Percentiles rank a stretch among this genome's conserved stretches.
Evolutionary conservation across 2,329 filamentous ascomycete species (phyloP).

Genomic region (Ascochyta pisi): DNA sequence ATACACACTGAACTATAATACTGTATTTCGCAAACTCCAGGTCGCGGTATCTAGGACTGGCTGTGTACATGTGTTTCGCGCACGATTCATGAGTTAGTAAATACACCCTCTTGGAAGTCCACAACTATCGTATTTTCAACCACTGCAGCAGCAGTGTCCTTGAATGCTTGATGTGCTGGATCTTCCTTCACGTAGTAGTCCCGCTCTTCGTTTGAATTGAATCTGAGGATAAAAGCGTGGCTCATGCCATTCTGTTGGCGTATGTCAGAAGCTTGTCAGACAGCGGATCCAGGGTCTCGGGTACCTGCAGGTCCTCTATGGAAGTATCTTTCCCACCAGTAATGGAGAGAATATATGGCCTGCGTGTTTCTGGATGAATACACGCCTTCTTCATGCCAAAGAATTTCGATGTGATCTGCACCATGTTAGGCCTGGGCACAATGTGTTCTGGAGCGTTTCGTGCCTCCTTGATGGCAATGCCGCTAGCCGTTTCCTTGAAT

Average conservation of each 20-base stretch:
- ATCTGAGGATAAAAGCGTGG: slow-evolving; percentile 54
- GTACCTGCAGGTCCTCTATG: slow-evolving; percentile 43
- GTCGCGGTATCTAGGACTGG: neutral
- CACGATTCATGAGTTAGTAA: slow-evolving; percentile 20
- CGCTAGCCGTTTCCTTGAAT: slow-evolving; percentile 38
- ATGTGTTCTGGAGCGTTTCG: slow-evolving; percentile 1
- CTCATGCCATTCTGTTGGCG: slow-evolving; percentile 53
- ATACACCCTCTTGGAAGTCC: slow-evolving; percentile 48
- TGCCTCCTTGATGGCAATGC: slow-evolving; percentile 41
- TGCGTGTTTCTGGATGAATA: slow-evolving; percentile 33
- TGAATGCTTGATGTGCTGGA: slow-evolving; percentile 50
- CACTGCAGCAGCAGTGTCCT: slow-evolving; percentile 38
- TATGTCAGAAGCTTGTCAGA: slow-evolving; percentile 55
- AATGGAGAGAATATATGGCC: slow-evolving; percentile 40
- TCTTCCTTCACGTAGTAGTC: slow-evolving; percentile 54
- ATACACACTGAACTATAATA: no score
- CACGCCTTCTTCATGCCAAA: slow-evolving; percentile 40
- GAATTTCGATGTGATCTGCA: slow-evolving; percentile 40
- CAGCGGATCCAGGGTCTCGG: slow-evolving; percentile 5
- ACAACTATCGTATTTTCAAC: slow-evolving; percentile 52
- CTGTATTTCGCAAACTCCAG: neutral
- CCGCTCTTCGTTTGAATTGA: slow-evolving; percentile 50
- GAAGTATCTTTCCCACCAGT: slow-evolving; percentile 44
- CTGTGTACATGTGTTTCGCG: neutral
- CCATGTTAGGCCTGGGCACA: slow-evolving; percentile 18